Evolutionary conservation across 306 rosid genomes (phyloP), one percentile per base, ranked within the genome.

Genomic region (Dalbergia cochinchinensis): DNA sequence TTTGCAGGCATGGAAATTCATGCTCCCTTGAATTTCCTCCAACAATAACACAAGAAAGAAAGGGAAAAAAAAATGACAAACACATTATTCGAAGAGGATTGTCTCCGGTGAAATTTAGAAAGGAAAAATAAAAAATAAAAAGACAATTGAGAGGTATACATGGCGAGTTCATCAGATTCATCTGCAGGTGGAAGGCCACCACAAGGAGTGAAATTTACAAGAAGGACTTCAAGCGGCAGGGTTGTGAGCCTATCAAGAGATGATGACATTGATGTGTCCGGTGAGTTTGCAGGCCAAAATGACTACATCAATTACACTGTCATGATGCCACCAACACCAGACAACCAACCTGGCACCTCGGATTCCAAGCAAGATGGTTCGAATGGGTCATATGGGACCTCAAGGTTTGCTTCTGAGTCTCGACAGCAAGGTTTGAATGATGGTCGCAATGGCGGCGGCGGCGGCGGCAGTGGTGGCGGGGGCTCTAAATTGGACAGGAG

Each of bases 241-340:
- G 51, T 89, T 6, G 74, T 86, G 67, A 93, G 81, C 85, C 83
- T 91, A 6, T 91, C 98, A 45, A 80, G 93, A 55, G 94, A 91
- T 41, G 94, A 93, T 5, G 94, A 93, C 65, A 37, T 85, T 3
- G 91, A 91, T 60, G 48, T 85, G 69, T 85, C 90, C 0, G 89
- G 94, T 20, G 97, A 91, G 1, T 74, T 85, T 64, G 22, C 86
- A 0, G 83, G 87, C 6, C 92, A 82, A 80, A 84, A 80, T 68
- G 96, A 93, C 58, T 93, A 88, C 83, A 88, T 87, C 19, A 88
- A 91, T 66, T 93, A 93, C 90, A 93, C 97, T 3, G 98, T 93
- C 14, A 71, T 87, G 91, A 83, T 93, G 94, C 98, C 98, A 4
- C 94, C 89, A 3, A 93, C 98, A 19, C 98, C 97, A 0, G 98